Percentiles rank a stretch among this genome's conserved stretches.
Conservation (phyloP, 805 yeast genomes). For the Teunomyces panamensis region DNA sequence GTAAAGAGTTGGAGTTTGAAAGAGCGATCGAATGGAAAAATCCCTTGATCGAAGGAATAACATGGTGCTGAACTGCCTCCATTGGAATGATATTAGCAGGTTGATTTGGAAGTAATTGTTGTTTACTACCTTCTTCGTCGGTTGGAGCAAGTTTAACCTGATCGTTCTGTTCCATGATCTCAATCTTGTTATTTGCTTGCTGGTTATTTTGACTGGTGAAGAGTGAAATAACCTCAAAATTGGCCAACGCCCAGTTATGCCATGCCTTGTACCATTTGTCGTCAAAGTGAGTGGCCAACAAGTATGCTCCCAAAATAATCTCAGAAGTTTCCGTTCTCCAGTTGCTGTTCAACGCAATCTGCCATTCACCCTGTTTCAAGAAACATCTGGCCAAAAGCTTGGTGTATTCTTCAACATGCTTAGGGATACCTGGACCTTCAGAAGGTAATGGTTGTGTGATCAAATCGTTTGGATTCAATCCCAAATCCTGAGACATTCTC, state of each 20-base stretch:
- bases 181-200: slow-evolving; percentile 17
- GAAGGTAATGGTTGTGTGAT: slow-evolving; percentile 84
- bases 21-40: slow-evolving; percentile 92
- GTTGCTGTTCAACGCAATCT: slow-evolving; percentile 69
- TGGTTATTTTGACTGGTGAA: slow-evolving; percentile 33
- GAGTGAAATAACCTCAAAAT: slow-evolving; percentile 87
- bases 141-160: slow-evolving; percentile 14
- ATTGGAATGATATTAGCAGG: slow-evolving; percentile 32
- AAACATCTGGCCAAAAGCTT: slow-evolving; percentile 88
- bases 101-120: slow-evolving; percentile 5
- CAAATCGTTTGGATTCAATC: slow-evolving; percentile 81
- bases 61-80: slow-evolving; percentile 76
- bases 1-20: slow-evolving; percentile 82
- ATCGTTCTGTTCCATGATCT: slow-evolving; percentile 29
- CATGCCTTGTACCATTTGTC: slow-evolving; percentile 95
- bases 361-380: slow-evolving; percentile 98
- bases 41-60: slow-evolving; percentile 93
- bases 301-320: slow-evolving; percentile 84
- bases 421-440: slow-evolving; percentile 64
- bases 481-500: slow-evolving; percentile 83
- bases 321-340: slow-evolving; percentile 81
- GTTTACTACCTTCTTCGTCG: slow-evolving; percentile 4
- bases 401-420: slow-evolving; percentile 79
- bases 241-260: slow-evolving; percentile 99
- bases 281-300: slow-evolving; percentile 94